A percentile compares a stretch with the other conserved stretches of the same genome.
Evolutionary conservation across 768 basidiomycete genomes (phyloP).

Genomic region (Trametes elegans): DNA sequence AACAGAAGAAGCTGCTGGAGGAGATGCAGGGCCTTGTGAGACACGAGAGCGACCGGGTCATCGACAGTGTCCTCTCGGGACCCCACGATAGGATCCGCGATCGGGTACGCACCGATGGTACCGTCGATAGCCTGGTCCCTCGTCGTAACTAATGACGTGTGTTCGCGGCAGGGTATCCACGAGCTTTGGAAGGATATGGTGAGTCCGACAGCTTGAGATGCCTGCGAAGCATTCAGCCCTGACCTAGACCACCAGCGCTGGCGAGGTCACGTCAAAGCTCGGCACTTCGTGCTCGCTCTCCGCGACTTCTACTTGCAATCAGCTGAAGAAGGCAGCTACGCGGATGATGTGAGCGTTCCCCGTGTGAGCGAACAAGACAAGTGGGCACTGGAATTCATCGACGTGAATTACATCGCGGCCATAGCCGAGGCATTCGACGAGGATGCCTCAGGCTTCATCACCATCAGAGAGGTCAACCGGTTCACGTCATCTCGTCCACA

Average conservation of each 20-base stretch:
- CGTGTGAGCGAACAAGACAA: conserved; percentile 18
- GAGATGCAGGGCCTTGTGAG: conserved; percentile 29
- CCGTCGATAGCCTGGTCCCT: not conserved
- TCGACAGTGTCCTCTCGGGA: conserved; percentile 38
- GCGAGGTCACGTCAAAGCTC: conserved; percentile 30
- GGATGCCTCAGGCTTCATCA: conserved; percentile 34
- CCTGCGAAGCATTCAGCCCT: not conserved
- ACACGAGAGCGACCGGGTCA: conserved; percentile 38
- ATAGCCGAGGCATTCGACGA: conserved; percentile 35
- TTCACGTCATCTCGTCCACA: conserved; percentile 28
- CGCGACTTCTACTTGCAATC: conserved; percentile 32
- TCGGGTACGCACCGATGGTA: conserved; percentile 24
- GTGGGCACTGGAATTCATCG: conserved; percentile 30
- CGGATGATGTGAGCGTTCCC: not conserved
- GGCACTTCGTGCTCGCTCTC: conserved; percentile 30
- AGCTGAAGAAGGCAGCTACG: conserved; percentile 4
- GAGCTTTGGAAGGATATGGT: conserved; percentile 55
- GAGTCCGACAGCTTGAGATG: not conserved
- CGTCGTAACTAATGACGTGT: not conserved
- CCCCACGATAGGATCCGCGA: conserved; percentile 45
- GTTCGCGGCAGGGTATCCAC: conserved; percentile 47
- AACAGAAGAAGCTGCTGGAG: conserved; percentile 37
- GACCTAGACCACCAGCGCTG: conserved; percentile 22
- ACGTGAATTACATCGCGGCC: conserved; percentile 21
- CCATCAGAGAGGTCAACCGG: conserved; percentile 32